Evolutionary conservation across 2,329 filamentous ascomycete genomes (phyloP).

Genomic region (Alternaria sp.): DNA sequence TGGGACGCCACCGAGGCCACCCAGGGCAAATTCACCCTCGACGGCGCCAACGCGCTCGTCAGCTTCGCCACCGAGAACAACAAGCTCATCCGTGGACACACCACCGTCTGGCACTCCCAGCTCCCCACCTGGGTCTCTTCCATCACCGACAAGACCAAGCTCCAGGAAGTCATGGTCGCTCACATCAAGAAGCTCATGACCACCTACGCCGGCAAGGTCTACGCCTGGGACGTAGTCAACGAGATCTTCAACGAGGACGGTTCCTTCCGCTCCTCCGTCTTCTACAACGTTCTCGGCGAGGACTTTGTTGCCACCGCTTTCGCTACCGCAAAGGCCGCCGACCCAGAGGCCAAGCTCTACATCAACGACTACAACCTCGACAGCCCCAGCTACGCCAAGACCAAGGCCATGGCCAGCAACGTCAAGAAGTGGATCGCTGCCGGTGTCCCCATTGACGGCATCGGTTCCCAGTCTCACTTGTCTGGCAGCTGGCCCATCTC

Average conservation of each 20-base stretch:
- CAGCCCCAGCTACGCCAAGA: constrained; percentile 64
- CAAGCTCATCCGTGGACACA: constrained; percentile 68
- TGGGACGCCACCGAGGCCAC: constrained; percentile 64
- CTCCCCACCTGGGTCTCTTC: constrained; percentile 63
- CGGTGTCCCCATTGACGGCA: constrained; percentile 70
- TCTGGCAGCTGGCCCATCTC: constrained; percentile 51
- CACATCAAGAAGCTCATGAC: constrained; percentile 65
- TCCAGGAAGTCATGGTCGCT: constrained; percentile 64
- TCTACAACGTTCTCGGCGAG: constrained; percentile 72
- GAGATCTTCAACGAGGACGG: constrained; percentile 66
- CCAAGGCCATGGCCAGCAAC: constrained; percentile 60
- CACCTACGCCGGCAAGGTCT: constrained; percentile 68
- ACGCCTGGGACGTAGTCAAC: constrained; percentile 55
- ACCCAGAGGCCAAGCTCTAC: constrained; percentile 72
- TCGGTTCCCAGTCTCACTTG: constrained; percentile 66
- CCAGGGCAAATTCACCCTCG: constrained; percentile 62
- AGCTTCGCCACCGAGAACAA: constrained; percentile 63
- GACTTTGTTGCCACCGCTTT: constrained; percentile 74
- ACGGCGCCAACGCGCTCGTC: constrained; percentile 65
- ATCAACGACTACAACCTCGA: constrained; percentile 76
- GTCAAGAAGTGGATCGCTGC: constrained; percentile 69
- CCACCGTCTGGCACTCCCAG: constrained; percentile 66
- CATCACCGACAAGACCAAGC: constrained; percentile 58
- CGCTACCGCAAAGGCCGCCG: constrained; percentile 68
- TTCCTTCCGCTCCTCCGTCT: constrained; percentile 65